Evolutionary conservation across 2,329 filamentous ascomycete genomes (phyloP).

Genomic region (Ophioceras dolichostomum): DNA sequence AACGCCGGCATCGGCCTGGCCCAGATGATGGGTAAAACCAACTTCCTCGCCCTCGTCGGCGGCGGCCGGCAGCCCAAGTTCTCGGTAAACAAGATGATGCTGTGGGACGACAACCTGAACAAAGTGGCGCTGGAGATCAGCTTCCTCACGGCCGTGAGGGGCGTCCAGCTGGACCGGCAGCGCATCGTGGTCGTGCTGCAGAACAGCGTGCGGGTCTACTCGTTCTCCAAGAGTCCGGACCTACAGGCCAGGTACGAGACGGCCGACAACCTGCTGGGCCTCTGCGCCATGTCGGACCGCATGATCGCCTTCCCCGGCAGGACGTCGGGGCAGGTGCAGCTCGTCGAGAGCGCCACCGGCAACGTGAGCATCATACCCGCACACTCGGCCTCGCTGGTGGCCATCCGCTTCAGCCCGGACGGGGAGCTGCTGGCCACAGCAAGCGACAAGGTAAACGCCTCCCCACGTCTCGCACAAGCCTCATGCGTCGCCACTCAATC

Average conservation of each 20-base stretch:
- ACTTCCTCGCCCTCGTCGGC: slow-evolving; percentile 81
- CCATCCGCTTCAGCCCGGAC: slow-evolving; percentile 68
- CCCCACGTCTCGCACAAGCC: slow-evolving; percentile 19
- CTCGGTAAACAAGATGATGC: slow-evolving; percentile 76
- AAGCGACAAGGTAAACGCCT: no score
- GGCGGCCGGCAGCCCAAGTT: slow-evolving; percentile 79
- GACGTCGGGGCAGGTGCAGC: slow-evolving; percentile 75
- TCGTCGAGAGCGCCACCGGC: slow-evolving; percentile 64
- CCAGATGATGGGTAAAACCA: slow-evolving; percentile 77
- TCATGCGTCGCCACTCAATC: background rate
- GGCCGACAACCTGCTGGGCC: slow-evolving; percentile 66
- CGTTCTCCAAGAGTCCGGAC: slow-evolving; percentile 59
- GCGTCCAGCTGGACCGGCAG: slow-evolving; percentile 63
- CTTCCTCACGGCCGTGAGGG: slow-evolving; percentile 67
- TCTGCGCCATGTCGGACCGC: slow-evolving; percentile 63
- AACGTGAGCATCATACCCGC: slow-evolving; percentile 92
- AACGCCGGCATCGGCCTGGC: slow-evolving; percentile 72
- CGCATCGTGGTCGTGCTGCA: slow-evolving; percentile 72
- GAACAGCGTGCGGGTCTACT: slow-evolving; percentile 72
- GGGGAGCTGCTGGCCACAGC: slow-evolving; percentile 78
- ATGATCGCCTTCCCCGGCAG: slow-evolving; percentile 78
- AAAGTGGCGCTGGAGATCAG: slow-evolving; percentile 66
- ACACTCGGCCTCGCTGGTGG: slow-evolving; percentile 67
- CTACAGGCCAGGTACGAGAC: slow-evolving; percentile 73
- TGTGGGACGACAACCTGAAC: slow-evolving; percentile 82